Base-by-base conservation (phyloP, 2,329 filamentous ascomycete genomes). In the Pseudocercospora ulei region DNA sequence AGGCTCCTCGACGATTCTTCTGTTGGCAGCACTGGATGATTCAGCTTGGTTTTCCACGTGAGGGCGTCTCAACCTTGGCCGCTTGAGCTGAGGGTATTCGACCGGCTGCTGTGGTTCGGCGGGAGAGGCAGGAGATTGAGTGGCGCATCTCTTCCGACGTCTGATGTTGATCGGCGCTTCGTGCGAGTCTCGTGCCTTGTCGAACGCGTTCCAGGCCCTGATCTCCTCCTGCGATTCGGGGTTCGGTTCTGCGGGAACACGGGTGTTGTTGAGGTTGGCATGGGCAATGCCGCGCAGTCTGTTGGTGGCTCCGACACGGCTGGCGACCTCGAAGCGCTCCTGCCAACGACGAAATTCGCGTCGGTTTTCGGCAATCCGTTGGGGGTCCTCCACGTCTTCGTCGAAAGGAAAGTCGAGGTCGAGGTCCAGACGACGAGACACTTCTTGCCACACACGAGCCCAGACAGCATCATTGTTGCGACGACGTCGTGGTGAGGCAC, bases 361-460 rank as follows among this genome's bases (percentile, higher is more conserved):
- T 41, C 69, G 66, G 45, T 76, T 68, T 9, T 68, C 65, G 37
- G 70, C 67, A 14, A 70, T 69, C 31, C 75, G 57, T 68, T 81
- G 64, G 9, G 56, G 55, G 11, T 44, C 38, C 60, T 72, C 57
- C 43, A 84, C 80, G 38, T 90, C 73, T 47, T 80, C 84, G 43
- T 84, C 81, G 55, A 88, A 88, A 22, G 88, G 84, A 58, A 87
- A 84, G 57, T 90, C 84, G 16, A 90, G 72, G 52, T 92, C 84
- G 35, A 90, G 65, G 48, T 82, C 76, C 11, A 84, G 64, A 17
- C 73, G 72, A 53, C 87, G 79, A 79, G 84, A 92, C 1, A 92
- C 82, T 38, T 83, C 82, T 56, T 88, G 81, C 88, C 88, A 95
- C 29, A 92, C 82, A 30, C 81, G 58, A 65, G 84, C 65, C 86